phyloP scores from a whole-genome alignment of 2,329 filamentous ascomycete species.

The Aureobasidium sp. region DNA sequence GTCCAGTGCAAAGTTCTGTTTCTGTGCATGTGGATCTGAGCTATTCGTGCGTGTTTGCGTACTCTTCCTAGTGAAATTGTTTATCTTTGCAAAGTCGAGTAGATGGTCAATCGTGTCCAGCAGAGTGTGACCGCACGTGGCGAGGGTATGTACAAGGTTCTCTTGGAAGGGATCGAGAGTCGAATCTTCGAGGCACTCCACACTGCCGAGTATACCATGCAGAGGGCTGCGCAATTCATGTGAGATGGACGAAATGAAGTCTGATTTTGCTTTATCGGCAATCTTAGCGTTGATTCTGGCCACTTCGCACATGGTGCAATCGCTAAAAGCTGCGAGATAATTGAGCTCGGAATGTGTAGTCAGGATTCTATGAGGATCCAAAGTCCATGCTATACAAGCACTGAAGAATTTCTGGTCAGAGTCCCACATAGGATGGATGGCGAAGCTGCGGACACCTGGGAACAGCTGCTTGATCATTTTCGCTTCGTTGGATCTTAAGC shows the following conservation, averaged over 20 bases:
- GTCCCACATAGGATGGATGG: constrained; percentile 45
- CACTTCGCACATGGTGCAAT: constrained; percentile 35
- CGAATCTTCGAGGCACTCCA: constrained; percentile 42
- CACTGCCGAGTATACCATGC: constrained; percentile 40
- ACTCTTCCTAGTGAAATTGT: constrained; percentile 23
- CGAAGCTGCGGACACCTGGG: constrained; percentile 37
- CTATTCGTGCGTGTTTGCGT: constrained; percentile 18
- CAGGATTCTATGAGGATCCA: constrained; percentile 32
- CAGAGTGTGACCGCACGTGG: constrained; percentile 31
- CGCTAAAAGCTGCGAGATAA: constrained; percentile 36
- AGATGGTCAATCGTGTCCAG: constrained; percentile 31
- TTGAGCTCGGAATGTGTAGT: constrained; percentile 31
- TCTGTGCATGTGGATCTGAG: constrained; percentile 20
- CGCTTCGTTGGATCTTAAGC: background rate
- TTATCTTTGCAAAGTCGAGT: constrained; percentile 37
- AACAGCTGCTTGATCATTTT: constrained; percentile 25
- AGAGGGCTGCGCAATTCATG: constrained; percentile 44
- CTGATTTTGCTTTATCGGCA: constrained; percentile 42
- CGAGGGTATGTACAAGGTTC: constrained; percentile 38
- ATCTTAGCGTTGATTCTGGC: constrained; percentile 32
- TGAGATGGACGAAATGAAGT: constrained; percentile 44
- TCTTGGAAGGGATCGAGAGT: constrained; percentile 34
- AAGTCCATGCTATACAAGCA: constrained; percentile 33
- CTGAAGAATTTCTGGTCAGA: constrained; percentile 23
- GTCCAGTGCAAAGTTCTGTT: constrained; percentile 12